Base-by-base conservation (phyloP, 2,329 filamentous ascomycete species). In the Aspergillus aculeatinus region DNA sequence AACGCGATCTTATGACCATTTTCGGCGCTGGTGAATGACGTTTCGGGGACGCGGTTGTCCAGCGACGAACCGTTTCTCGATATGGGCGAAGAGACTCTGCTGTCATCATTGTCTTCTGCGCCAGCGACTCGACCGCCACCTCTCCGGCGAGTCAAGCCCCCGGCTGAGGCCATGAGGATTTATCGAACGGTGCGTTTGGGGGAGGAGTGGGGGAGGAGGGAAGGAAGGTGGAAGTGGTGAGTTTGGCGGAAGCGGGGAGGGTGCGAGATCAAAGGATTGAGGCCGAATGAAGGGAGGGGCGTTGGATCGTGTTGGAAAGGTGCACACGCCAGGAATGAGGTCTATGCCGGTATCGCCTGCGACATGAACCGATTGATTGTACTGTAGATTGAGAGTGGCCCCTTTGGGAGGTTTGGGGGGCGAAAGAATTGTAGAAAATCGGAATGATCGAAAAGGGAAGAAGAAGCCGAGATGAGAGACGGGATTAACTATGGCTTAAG, bases 1-100 rank as follows among this genome's bases (percentile, higher is more conserved):
- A 92, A 99, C 60, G 93, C 95, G 77, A 99, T 98, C 84, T 96
- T 96, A 85, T 98, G 95, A 67, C 95, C 95, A 81, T 97, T 97
- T 79, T 96, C 94, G 76, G 89, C 80, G 71, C 77, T 85, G 74
- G 84, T 92, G 82, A 96, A 98, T 72, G 90, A 94, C 62, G 95
- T 97, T 80, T 88, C 87, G 58, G 85, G 85, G 21, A 79, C 76
- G 65, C 83, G 79, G 69, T 82, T 74, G 61, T 81, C 82, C 68
- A 76, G 76, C 63, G 81, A 85, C 82, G 81, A 86, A 79, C 70
- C 83, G 80, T 81, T 86, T 82, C 79, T 67, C 63, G 87, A 85
- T 60, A 82, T 81, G 44, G 88, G 87, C 53, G 87, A 89, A 70
- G 83, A 82, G 68, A 90, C 87, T 72, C 88, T 83, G 79, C 84